A percentile compares a stretch with the other conserved stretches of the same genome.
phyloP scores from a whole-genome alignment of 257 asterid species.

The Ballota nigra region DNA sequence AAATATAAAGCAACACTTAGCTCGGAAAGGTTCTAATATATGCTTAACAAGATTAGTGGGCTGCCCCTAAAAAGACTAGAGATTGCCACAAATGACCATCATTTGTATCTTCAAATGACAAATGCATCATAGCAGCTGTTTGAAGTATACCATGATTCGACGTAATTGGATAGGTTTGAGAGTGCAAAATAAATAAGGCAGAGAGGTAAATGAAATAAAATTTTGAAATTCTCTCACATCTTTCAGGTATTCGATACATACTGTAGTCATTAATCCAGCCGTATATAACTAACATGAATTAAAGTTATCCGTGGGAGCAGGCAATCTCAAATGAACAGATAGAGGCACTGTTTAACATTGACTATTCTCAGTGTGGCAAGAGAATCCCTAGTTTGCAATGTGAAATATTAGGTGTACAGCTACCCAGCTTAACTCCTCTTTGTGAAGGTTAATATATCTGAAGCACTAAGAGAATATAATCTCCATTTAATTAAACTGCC shows the following conservation, averaged over 20 bases:
- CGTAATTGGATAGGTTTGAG: background rate
- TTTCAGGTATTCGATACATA: background rate
- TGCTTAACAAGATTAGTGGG: conserved; percentile 4
- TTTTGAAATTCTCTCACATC: background rate
- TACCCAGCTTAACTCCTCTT: background rate
- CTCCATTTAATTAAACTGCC: background rate
- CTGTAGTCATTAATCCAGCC: background rate
- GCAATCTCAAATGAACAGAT: background rate
- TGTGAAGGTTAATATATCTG: background rate
- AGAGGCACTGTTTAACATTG: background rate
- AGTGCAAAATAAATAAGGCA: conserved; percentile 1
- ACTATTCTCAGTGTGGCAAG: background rate
- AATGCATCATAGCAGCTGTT: conserved; percentile 5
- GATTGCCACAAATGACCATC: conserved; percentile 6
- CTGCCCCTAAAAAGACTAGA: conserved; percentile 3
- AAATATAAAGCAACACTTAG: conserved; percentile 10
- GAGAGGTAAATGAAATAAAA: background rate
- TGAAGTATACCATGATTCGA: background rate
- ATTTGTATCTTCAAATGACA: conserved; percentile 8
- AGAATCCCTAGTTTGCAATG: background rate
- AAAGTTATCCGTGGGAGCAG: background rate
- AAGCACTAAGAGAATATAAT: background rate
- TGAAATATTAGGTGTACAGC: background rate
- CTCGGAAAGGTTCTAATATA: conserved; percentile 3
- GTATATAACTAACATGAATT: background rate